phyloP scores from a whole-genome alignment of 2,329 filamentous ascomycete species.

The Ophiostoma fasciatum region DNA sequence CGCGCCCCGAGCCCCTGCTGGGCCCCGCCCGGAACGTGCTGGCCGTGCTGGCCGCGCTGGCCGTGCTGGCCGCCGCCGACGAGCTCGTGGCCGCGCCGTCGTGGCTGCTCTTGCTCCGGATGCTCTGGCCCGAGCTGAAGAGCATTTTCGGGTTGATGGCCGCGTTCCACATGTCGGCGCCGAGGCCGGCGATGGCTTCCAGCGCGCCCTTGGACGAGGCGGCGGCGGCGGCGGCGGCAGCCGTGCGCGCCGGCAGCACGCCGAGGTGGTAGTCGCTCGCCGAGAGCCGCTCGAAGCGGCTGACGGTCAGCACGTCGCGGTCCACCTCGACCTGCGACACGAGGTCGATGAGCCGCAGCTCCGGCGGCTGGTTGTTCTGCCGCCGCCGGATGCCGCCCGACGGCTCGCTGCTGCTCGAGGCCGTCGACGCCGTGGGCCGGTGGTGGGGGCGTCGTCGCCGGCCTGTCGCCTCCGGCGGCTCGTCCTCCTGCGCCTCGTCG shows the following conservation, averaged over 20 bases:
- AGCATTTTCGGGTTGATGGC: conserved; percentile 76
- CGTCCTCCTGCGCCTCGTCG: conserved; percentile 29
- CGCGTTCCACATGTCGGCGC: conserved; percentile 75
- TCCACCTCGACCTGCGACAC: conserved; percentile 75
- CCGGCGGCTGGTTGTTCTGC: conserved; percentile 69
- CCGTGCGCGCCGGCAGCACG: conserved; percentile 59
- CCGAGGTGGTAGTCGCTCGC: conserved; percentile 86
- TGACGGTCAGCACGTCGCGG: conserved; percentile 73
- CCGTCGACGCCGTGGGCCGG: conserved; percentile 27
- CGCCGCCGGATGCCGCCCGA: conserved; percentile 53
- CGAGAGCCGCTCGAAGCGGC: conserved; percentile 71
- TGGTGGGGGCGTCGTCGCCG: conserved; percentile 19
- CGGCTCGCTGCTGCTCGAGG: conserved; percentile 40
- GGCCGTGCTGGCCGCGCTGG: conserved; percentile 24
- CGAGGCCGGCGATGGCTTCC: conserved; percentile 57
- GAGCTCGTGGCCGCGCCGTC: conserved; percentile 42
- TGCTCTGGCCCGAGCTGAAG: conserved; percentile 74
- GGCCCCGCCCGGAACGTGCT: conserved; percentile 20
- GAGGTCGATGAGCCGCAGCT: conserved; percentile 82
- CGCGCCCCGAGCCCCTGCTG: too few relatives aligned
- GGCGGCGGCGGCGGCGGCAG: conserved; percentile 46
- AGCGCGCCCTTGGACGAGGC: conserved; percentile 57
- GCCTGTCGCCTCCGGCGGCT: neutral
- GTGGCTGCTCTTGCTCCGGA: conserved; percentile 45
- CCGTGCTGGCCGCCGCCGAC: too few relatives aligned